Evolutionary conservation across 2,329 filamentous ascomycete genomes (phyloP).

Genomic region (Aspergillus luchuensis): DNA sequence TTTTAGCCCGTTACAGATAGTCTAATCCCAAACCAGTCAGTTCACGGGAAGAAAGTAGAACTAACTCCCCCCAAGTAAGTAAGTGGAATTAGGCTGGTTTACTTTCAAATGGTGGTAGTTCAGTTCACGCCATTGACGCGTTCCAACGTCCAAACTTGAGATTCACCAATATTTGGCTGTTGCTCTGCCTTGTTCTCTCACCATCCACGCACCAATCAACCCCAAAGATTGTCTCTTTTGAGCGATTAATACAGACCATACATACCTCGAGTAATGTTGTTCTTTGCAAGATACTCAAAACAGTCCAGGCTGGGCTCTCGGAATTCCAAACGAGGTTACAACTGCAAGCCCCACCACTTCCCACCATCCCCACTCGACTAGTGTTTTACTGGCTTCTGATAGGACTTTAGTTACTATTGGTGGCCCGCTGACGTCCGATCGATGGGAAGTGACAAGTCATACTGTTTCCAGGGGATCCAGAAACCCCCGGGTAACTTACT

Average conservation of each 20-base stretch:
- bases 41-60: neutral
- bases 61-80: too few relatives aligned
- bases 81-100: too few relatives aligned
- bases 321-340: too few relatives aligned
- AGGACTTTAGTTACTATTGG: neutral
- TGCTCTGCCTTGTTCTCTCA: neutral
- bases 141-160: neutral
- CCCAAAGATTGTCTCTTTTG: neutral
- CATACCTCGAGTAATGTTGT: too few relatives aligned
- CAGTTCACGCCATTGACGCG: neutral
- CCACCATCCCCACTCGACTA: too few relatives aligned
- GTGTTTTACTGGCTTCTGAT: neutral
- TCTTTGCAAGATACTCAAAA: too few relatives aligned
- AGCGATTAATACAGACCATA: too few relatives aligned
- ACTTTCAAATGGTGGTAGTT: neutral
- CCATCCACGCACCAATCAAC: neutral
- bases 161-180: neutral
- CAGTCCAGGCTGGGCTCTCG: too few relatives aligned
- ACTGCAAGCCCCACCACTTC: too few relatives aligned
- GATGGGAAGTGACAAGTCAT: neutral
- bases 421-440: neutral
- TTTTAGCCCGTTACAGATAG: neutral
- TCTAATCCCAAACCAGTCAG: neutral
- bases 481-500: neutral
- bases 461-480: neutral